phyloP scores from a whole-genome alignment of 2,329 filamentous ascomycete species.

The Beauveria caledonica region DNA sequence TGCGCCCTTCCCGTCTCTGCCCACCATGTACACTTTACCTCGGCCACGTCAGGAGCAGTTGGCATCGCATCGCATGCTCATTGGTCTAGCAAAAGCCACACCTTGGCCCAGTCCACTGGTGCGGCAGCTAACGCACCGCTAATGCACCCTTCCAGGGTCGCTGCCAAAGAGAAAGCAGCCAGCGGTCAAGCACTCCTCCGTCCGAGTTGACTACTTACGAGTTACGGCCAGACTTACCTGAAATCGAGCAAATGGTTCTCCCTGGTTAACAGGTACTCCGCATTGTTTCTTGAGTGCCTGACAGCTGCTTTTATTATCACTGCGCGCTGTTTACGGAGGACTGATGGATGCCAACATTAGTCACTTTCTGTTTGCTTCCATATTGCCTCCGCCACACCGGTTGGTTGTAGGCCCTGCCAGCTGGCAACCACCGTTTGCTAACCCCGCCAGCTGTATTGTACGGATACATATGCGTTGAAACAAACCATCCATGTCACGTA shows the following conservation, averaged over 20 bases:
- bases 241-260: not conserved
- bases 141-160: not conserved
- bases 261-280: too few species aligned
- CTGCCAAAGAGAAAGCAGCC: not conserved
- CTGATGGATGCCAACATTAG: not conserved
- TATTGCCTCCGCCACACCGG: not conserved
- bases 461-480: not conserved
- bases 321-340: not conserved
- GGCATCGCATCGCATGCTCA: too few species aligned
- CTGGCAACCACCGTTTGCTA: not conserved
- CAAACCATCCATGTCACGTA: not conserved
- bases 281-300: too few species aligned
- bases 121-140: conserved; percentile 6
- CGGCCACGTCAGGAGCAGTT: not conserved
- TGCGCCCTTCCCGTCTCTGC: too few species aligned
- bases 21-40: not conserved
- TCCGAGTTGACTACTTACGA: not conserved
- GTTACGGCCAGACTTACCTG: not conserved
- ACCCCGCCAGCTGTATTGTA: not conserved
- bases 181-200: too few species aligned
- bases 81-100: not conserved
- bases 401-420: not conserved
- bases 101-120: not conserved
- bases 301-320: not conserved
- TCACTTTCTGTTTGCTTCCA: not conserved